These are phyloP conservation scores for Xylaria multiplex DNA, from an alignment of 2,329 filamentous ascomycete genomes.

Conservation along the genomic window DNA sequence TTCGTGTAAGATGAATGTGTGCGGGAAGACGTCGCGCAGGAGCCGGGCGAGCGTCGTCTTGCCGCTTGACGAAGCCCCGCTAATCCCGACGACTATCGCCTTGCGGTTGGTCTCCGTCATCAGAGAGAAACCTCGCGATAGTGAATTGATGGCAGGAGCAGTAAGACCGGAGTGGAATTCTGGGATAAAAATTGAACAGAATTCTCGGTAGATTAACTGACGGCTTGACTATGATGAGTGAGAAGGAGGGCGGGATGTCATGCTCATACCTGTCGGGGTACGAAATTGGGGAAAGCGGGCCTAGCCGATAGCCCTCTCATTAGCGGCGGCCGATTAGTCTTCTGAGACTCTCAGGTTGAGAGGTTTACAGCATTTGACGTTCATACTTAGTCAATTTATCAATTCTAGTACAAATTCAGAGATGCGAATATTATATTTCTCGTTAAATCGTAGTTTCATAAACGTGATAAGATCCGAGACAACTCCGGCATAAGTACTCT, in stretches of 20 bases:
- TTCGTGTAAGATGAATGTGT: slow-evolving; percentile 86
- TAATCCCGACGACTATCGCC: slow-evolving; percentile 79
- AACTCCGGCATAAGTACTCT: neutral
- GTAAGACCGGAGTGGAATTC: neutral
- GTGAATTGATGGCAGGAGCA: neutral
- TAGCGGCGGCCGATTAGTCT: neutral
- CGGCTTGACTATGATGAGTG: neutral
- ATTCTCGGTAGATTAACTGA: neutral
- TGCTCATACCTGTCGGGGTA: slow-evolving; percentile 8
- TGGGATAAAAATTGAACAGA: neutral
- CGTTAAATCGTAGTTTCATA: neutral
- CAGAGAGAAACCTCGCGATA: neutral
- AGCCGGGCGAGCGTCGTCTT: slow-evolving; percentile 94
- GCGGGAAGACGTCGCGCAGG: slow-evolving; percentile 81
- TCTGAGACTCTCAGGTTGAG: neutral
- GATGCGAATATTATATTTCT: neutral
- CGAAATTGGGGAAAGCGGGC: slow-evolving; percentile 30
- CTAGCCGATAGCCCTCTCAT: slow-evolving; percentile 11
- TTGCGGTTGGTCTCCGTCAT: slow-evolving; percentile 49
- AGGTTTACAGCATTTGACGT: neutral
- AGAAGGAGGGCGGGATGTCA: slow-evolving; percentile 18
- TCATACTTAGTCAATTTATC: neutral
- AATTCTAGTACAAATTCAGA: neutral
- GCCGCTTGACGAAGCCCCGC: slow-evolving; percentile 89
- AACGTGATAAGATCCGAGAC: neutral